A percentile compares a stretch with the other conserved stretches of the same genome.
These are phyloP conservation scores for Naumovozyma dairenensis DNA, from an alignment of 805 yeast species.

Conservation along the genomic window DNA sequence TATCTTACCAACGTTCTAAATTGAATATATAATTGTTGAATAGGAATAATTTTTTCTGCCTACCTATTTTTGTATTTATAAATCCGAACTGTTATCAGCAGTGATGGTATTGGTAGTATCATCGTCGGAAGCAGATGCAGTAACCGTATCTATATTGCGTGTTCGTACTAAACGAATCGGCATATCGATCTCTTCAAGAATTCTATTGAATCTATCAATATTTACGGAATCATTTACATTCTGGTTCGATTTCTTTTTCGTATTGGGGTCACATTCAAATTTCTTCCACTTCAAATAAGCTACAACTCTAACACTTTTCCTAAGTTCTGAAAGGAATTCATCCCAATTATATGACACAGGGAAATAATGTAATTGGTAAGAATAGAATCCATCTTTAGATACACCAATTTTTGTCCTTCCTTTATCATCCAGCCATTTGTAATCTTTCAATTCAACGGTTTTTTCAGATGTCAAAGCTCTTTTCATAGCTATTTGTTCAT, in stretches of 20 bases:
- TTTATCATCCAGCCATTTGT: constrained; percentile 3
- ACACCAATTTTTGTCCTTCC: constrained; percentile 14
- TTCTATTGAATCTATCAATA: constrained; percentile 1
- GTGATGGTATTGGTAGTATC: too few species aligned
- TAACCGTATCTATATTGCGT: too few species aligned
- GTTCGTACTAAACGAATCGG: too few species aligned
- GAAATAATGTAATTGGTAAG: constrained; percentile 15
- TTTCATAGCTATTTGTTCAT: constrained; percentile 4
- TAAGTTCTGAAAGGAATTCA: constrained; percentile 11
- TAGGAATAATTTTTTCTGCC: too few species aligned
- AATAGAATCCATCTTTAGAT: constrained; percentile 27
- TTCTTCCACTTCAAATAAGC: constrained; percentile 16
- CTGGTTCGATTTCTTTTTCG: too few species aligned
- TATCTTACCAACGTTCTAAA: too few species aligned
- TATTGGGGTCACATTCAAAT: constrained; percentile 1
- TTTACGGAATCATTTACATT: constrained; percentile 2
- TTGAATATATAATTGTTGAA: too few species aligned
- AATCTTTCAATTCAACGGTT: neutral
- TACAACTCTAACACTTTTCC: constrained; percentile 12
- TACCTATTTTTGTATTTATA: too few species aligned
- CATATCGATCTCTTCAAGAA: constrained; percentile 1
- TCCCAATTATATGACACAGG: constrained; percentile 12
- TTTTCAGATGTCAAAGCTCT: neutral
- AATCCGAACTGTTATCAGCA: too few species aligned
- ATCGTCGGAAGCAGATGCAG: too few species aligned